A percentile compares a stretch with the other conserved stretches of the same genome.
phyloP scores from a whole-genome alignment of 805 yeast genomes.

The Kregervanrija fluxuum region DNA sequence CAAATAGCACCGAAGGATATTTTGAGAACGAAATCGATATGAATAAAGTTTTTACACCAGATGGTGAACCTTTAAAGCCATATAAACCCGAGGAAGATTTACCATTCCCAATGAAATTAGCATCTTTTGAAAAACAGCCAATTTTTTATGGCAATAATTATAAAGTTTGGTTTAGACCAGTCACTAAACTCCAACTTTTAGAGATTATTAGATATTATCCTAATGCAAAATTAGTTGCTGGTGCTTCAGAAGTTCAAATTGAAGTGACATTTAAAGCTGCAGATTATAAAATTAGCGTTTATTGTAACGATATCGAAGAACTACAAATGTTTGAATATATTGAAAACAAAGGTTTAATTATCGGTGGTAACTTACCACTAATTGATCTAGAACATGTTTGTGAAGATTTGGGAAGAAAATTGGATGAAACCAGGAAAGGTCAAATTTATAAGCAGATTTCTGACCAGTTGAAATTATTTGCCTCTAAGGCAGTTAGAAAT shows the following conservation, averaged over 20 bases:
- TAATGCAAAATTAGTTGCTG: constrained; percentile 34
- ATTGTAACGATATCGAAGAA: constrained; percentile 37
- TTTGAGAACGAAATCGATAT: constrained; percentile 28
- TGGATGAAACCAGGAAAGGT: constrained; percentile 19
- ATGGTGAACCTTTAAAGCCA: constrained; percentile 34
- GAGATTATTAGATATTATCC: constrained; percentile 30
- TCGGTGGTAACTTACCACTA: constrained; percentile 37
- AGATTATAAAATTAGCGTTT: constrained; percentile 32
- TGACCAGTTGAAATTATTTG: constrained; percentile 37
- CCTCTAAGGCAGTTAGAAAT: constrained; percentile 42
- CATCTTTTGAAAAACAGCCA: constrained; percentile 20
- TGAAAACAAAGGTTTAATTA: constrained; percentile 33
- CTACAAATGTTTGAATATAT: constrained; percentile 29
- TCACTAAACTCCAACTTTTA: constrained; percentile 30
- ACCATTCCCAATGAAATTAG: constrained; percentile 33
- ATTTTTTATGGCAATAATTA: constrained; percentile 32
- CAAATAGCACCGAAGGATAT: constrained; percentile 13
- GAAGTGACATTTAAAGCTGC: constrained; percentile 38
- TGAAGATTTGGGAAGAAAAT: constrained; percentile 21
- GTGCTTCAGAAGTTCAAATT: constrained; percentile 42
- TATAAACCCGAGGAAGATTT: constrained; percentile 33
- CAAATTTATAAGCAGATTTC: constrained; percentile 33
- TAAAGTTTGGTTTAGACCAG: constrained; percentile 39
- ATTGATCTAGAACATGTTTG: constrained; percentile 32
- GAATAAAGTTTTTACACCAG: constrained; percentile 29